phyloP scores from a whole-genome alignment of 2,329 filamentous ascomycete species.

The Chalara sp. region DNA sequence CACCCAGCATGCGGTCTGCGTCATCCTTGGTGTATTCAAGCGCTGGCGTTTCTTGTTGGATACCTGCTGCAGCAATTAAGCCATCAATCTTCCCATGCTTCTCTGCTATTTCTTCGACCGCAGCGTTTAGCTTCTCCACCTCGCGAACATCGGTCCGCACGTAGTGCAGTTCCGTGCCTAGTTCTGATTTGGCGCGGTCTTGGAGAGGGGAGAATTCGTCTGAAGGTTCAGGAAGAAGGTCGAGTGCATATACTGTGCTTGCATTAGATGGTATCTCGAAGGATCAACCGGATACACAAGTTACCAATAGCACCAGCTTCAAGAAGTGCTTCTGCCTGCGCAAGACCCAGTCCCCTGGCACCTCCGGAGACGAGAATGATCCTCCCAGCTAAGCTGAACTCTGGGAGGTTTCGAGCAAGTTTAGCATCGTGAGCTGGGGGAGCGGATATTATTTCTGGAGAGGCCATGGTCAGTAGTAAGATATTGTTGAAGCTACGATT shows the following conservation, averaged over 20 bases:
- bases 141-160: slow-evolving; percentile 71
- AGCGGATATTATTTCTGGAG: too few relatives aligned
- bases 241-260: slow-evolving; percentile 21
- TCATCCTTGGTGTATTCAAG: slow-evolving; percentile 74
- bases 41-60: slow-evolving; percentile 78
- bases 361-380: slow-evolving; percentile 66
- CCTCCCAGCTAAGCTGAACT: slow-evolving; percentile 64
- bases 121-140: slow-evolving; percentile 56
- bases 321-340: slow-evolving; percentile 64
- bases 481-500: too few relatives aligned
- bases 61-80: slow-evolving; percentile 61
- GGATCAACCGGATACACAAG: slow-evolving; percentile 4
- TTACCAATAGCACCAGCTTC: slow-evolving; percentile 66
- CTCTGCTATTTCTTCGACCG: slow-evolving; percentile 62
- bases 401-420: slow-evolving; percentile 25
- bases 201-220: slow-evolving; percentile 56
- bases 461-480: too few relatives aligned
- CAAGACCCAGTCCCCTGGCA: slow-evolving; percentile 65
- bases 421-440: too few relatives aligned
- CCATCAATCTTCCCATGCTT: slow-evolving; percentile 71
- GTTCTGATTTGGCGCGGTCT: slow-evolving; percentile 25
- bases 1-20: slow-evolving; percentile 70
- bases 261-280: background rate
- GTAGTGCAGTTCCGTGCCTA: slow-evolving; percentile 60
- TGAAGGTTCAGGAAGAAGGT: slow-evolving; percentile 34